Evolutionary conservation across 2,329 filamentous ascomycete genomes (phyloP), one percentile per base, ranked within the genome.

Genomic region (Aureobasidium sp.): DNA sequence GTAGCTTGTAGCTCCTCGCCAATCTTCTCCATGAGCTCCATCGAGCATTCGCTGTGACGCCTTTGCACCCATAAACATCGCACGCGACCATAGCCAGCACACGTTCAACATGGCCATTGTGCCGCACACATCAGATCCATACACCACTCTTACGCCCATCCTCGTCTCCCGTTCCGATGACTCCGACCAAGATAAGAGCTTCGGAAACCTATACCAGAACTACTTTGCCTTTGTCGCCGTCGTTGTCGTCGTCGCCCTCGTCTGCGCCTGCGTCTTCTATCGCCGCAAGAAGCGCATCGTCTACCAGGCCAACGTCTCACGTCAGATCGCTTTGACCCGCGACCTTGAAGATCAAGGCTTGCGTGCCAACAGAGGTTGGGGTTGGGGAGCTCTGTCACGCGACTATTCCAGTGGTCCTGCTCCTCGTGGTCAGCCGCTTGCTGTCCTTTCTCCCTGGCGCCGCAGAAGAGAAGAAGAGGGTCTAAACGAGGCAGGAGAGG

Each of bases 401-500:
- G 56, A 59, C 44, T 59, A 59, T 22, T 20, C 31, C 2, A 59
- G 56, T 31, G 56, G 56, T 41, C 44, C 56, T 2, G 15, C 31
- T 45, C 55, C 55, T 25, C 27, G 12, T 27, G 42, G 41, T 47
- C 55, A 48, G 20, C 55, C 64, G 15, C 15, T 27, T 39, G 47
- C 34, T 37, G 5, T 27, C 41, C 14, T 44, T 3, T 37, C 41
- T 37, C 25, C 63, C 61, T 39, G 58, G 62, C 47, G 68, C 55
- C 66, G 69, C 9, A 67, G 70, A 34, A 67, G 67, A 14, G 67
- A 55, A 57, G 76, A 80, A 49, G 85, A 88, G 65, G 86, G 86
- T 0, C 71, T 87, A 62, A 80, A 88, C 69, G 85, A 87, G 73
- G 72, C 80, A 47, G 86, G 85, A 31, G 84, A 87, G 70, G 83